Percentiles rank a stretch among this genome's conserved stretches.
Evolutionary conservation across 208 protist genomes (phyloP).

Genomic region (Crithidia fasciculata): DNA sequence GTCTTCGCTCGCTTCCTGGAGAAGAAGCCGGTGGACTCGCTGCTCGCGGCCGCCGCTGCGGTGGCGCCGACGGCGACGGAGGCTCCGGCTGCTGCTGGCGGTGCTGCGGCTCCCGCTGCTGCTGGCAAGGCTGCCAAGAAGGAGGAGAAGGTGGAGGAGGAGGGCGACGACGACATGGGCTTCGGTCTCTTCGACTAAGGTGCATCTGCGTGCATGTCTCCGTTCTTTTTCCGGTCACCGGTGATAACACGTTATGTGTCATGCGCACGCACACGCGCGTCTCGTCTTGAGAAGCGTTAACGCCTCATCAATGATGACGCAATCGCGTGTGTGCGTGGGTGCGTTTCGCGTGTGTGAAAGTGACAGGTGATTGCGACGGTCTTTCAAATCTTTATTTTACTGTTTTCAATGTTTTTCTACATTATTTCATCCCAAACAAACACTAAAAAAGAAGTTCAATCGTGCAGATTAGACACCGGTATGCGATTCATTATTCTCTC

Average conservation of each 20-base stretch:
- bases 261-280: too few relatives aligned
- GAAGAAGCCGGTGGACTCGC: constrained; percentile 75
- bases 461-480: too few relatives aligned
- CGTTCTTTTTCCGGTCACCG: not conserved
- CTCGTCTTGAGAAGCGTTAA: not conserved
- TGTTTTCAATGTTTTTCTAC: not conserved
- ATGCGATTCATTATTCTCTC: too few relatives aligned
- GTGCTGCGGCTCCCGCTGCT: constrained; percentile 55
- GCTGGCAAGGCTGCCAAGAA: constrained; percentile 46
- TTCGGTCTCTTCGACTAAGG: constrained; percentile 93
- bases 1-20: constrained; percentile 85
- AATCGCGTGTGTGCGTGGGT: not conserved
- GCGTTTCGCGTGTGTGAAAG: not conserved
- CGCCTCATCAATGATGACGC: not conserved
- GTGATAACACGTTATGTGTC: too few relatives aligned
- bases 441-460: too few relatives aligned
- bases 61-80: constrained; percentile 44
- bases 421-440: not conserved
- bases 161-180: constrained; percentile 91
- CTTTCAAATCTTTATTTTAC: not conserved
- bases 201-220: constrained; percentile 24
- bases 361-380: not conserved
- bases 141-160: constrained; percentile 71
- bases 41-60: constrained; percentile 63
- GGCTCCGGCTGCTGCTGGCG: constrained; percentile 45